Conservation (phyloP, 495 filamentous ascomycete genomes). For the Massariosphaeria phaeospora region DNA sequence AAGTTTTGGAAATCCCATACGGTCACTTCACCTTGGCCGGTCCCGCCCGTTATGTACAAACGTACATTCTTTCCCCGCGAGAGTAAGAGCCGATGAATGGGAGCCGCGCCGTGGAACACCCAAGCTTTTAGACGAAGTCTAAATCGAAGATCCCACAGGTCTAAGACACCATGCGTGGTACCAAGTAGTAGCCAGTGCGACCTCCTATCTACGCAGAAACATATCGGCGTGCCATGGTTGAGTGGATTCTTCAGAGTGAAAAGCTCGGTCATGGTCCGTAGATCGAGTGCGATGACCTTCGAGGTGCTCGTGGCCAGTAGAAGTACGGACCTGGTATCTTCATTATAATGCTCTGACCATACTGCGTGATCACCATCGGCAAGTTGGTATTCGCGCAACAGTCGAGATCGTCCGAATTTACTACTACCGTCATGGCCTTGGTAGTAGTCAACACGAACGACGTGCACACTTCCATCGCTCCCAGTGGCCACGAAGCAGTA, state of each 20-base stretch:
- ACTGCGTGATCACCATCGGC: constrained; percentile 70
- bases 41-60: constrained; percentile 84
- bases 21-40: constrained; percentile 84
- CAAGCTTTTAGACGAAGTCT: constrained; percentile 79
- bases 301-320: constrained; percentile 82
- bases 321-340: constrained; percentile 72
- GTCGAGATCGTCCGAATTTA: constrained; percentile 71
- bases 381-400: constrained; percentile 77
- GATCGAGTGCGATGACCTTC: constrained; percentile 75
- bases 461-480: constrained; percentile 83
- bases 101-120: constrained; percentile 75
- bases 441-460: constrained; percentile 75
- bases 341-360: constrained; percentile 88
- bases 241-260: constrained; percentile 84
- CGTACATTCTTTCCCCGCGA: constrained; percentile 64
- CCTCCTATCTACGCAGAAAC: constrained; percentile 79
- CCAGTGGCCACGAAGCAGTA: constrained; percentile 87
- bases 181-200: constrained; percentile 87
- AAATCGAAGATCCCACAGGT: constrained; percentile 96
- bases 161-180: constrained; percentile 86
- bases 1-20: constrained; percentile 94
- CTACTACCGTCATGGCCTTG: constrained; percentile 16
- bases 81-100: constrained; percentile 73
- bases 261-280: constrained; percentile 78
- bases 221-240: constrained; percentile 88